Evolutionary conservation across 331 rosid genomes (phyloP).

Genomic region (Pyrus hybrid): DNA sequence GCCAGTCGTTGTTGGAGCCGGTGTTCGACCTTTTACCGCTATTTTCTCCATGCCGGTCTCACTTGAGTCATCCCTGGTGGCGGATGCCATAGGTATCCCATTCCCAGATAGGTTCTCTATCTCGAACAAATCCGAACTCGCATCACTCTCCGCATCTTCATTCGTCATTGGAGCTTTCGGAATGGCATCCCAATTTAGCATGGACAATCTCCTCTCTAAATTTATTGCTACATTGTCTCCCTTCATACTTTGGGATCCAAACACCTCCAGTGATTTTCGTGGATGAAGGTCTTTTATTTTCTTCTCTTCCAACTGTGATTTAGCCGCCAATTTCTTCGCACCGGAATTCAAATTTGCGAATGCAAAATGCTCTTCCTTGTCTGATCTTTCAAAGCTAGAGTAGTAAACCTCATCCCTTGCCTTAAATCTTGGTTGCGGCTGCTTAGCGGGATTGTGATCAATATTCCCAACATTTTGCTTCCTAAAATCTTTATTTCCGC

Average conservation of each 20-base stretch:
- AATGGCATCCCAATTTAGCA: conserved; percentile 45
- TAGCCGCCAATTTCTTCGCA: not conserved
- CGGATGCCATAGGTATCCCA: conserved; percentile 8
- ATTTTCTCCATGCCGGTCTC: conserved; percentile 31
- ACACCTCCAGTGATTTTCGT: conserved; percentile 31
- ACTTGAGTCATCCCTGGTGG: conserved; percentile 22
- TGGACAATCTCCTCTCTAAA: conserved; percentile 37
- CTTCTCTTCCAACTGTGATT: not conserved
- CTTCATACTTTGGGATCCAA: conserved; percentile 24
- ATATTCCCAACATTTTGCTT: not conserved
- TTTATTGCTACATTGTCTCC: conserved; percentile 21
- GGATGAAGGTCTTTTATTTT: conserved; percentile 9
- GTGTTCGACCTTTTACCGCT: not conserved
- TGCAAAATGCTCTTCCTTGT: conserved; percentile 9
- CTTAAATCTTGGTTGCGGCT: conserved; percentile 8
- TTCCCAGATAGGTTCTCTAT: conserved; percentile 28
- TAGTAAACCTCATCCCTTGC: conserved; percentile 11
- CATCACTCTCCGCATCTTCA: conserved; percentile 37
- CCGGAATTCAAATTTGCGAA: conserved; percentile 11
- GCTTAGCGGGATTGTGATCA: conserved; percentile 2
- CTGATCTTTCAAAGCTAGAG: conserved; percentile 17
- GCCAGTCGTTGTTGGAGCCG: not conserved
- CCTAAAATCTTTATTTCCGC: conserved; percentile 4
- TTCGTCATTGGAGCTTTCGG: conserved; percentile 21
- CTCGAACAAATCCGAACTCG: conserved; percentile 49